These are phyloP conservation scores for Candida tunisiensis DNA, from an alignment of 1,139 yeast species.

Conservation along the genomic window DNA sequence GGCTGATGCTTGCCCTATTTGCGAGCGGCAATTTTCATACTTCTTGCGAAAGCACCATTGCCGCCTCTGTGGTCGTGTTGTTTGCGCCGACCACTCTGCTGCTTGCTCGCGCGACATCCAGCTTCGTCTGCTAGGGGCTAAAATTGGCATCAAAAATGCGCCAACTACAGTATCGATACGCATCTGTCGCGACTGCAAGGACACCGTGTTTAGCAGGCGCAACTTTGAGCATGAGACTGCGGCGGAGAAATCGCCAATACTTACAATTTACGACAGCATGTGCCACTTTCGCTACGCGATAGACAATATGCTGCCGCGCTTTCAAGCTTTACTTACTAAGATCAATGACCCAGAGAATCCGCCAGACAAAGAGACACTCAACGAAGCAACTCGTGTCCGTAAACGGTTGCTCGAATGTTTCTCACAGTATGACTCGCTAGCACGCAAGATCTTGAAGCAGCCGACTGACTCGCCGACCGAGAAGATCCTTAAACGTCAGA, in stretches of 20 bases:
- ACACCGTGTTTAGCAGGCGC: conserved; percentile 38
- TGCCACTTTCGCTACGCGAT: conserved; percentile 21
- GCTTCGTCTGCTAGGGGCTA: conserved; percentile 28
- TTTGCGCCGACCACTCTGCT: conserved; percentile 49
- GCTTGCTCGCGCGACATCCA: conserved; percentile 68
- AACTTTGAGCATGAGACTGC: conserved; percentile 28
- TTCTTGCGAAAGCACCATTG: conserved; percentile 74
- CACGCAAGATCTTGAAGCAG: conserved; percentile 22
- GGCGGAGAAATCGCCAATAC: conserved; percentile 10
- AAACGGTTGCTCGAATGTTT: conserved; percentile 27
- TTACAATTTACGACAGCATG: conserved; percentile 20
- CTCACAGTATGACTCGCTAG: conserved; percentile 26
- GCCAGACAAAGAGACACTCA: conserved; percentile 14
- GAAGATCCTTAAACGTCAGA: conserved; percentile 25
- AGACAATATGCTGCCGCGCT: conserved; percentile 23
- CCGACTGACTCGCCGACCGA: conserved; percentile 22
- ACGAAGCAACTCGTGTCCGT: conserved; percentile 24
- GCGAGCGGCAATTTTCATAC: conserved; percentile 39
- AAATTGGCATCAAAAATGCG: conserved; percentile 9
- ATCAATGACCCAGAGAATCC: conserved; percentile 18
- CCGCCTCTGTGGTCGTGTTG: conserved; percentile 64
- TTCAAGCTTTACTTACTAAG: conserved; percentile 21
- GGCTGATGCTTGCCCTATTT: conserved; percentile 43
- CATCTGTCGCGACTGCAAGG: conserved; percentile 55
- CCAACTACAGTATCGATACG: conserved; percentile 23